Conservation (phyloP, 805 yeast genomes). For the Teunomyces kruisii region DNA sequence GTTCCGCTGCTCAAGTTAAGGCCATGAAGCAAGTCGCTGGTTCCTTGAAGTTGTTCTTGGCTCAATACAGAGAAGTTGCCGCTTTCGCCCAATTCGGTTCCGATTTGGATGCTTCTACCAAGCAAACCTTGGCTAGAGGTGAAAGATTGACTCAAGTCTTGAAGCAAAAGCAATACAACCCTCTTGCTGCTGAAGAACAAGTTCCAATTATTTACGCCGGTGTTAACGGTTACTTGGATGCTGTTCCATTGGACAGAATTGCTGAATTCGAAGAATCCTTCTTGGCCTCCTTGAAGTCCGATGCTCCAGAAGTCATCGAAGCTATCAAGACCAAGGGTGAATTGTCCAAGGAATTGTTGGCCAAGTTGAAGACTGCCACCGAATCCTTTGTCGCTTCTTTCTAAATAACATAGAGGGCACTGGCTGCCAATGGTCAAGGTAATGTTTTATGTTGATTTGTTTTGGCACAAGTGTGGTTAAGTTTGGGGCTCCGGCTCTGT, state of each 20-base stretch:
- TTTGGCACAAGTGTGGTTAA: background rate
- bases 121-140: conserved; percentile 99
- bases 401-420: conserved; percentile 26
- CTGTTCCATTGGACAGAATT: conserved; percentile 78
- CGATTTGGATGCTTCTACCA: conserved; percentile 99
- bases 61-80: conserved; percentile 99
- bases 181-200: conserved; percentile 98
- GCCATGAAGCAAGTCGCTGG: conserved; percentile 99
- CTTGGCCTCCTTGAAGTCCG: conserved; percentile 88
- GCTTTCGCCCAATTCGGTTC: conserved; percentile 99
- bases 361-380: conserved; percentile 84
- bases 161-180: conserved; percentile 96
- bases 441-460: background rate
- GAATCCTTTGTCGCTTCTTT: conserved; percentile 92
- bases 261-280: conserved; percentile 90
- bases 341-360: conserved; percentile 84
- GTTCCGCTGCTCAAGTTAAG: conserved; percentile 99
- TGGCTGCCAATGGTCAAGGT: conserved; percentile 1
- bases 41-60: conserved; percentile 99
- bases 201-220: conserved; percentile 99
- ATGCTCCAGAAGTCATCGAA: conserved; percentile 78
- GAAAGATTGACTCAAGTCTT: conserved; percentile 99
- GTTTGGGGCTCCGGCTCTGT: background rate
- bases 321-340: conserved; percentile 89
- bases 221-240: conserved; percentile 98